phyloP scores from a whole-genome alignment of 257 asterid species.

The Mitragyna speciosa region DNA sequence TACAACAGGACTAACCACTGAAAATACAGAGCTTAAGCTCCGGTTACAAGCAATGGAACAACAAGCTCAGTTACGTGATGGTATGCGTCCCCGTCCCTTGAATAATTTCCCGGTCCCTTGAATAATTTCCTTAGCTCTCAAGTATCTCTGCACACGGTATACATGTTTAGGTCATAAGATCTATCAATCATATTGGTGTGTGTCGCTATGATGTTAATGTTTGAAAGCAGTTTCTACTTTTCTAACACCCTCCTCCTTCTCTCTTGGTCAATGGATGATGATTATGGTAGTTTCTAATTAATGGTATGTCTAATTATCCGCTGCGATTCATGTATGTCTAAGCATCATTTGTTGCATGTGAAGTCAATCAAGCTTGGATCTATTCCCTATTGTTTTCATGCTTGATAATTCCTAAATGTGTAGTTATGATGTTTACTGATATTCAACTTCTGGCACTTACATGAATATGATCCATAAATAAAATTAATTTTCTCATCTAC shows the following conservation, averaged over 20 bases:
- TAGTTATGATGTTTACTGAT: background rate
- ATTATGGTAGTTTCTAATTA: background rate
- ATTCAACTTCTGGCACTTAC: background rate
- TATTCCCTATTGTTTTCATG: background rate
- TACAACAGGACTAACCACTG: slow-evolving; percentile 75
- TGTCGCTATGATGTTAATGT: background rate
- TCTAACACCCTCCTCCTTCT: background rate
- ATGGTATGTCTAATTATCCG: background rate
- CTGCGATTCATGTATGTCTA: background rate
- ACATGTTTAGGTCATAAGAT: background rate
- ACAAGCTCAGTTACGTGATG: slow-evolving; percentile 93
- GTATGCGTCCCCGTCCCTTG: slow-evolving; percentile 28
- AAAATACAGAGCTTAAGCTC: slow-evolving; percentile 90
- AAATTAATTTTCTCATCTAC: background rate
- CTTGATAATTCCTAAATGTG: background rate
- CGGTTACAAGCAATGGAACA: slow-evolving; percentile 97
- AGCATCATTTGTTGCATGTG: background rate
- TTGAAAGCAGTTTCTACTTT: background rate
- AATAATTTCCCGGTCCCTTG: background rate
- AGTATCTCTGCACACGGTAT: background rate
- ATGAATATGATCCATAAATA: background rate
- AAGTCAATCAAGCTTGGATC: background rate
- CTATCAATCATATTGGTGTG: background rate
- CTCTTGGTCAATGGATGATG: background rate
- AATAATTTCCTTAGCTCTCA: background rate